These are phyloP conservation scores for Penicillium sp. DNA, from an alignment of 2,329 filamentous ascomycete genomes.

Conservation along the genomic window DNA sequence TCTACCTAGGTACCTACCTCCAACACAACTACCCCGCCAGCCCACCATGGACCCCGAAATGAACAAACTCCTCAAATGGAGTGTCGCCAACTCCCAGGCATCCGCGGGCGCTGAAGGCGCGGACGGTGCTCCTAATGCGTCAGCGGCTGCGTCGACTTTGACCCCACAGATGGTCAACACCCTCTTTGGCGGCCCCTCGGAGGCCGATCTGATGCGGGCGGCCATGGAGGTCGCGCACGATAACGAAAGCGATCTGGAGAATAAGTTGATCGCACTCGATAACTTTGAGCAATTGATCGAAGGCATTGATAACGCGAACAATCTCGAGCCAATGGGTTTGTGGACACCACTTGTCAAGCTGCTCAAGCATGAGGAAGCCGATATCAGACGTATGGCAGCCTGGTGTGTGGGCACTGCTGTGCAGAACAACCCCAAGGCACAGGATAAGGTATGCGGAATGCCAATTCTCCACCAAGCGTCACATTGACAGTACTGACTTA, in stretches of 20 bases:
- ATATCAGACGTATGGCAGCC: constrained; percentile 81
- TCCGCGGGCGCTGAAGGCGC: constrained; percentile 17
- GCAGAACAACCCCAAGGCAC: constrained; percentile 86
- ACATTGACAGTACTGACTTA: constrained; percentile 12
- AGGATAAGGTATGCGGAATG: constrained; percentile 61
- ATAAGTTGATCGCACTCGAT: constrained; percentile 83
- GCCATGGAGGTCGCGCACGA: constrained; percentile 75
- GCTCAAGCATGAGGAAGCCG: constrained; percentile 65
- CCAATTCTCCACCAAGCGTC: constrained; percentile 43
- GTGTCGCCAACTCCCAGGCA: constrained; percentile 60
- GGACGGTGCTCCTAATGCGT: constrained; percentile 37
- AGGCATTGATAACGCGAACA: constrained; percentile 94
- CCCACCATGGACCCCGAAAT: constrained; percentile 60
- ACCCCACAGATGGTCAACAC: constrained; percentile 69
- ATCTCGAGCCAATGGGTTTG: constrained; percentile 72
- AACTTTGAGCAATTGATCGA: constrained; percentile 94
- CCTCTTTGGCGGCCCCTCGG: constrained; percentile 79
- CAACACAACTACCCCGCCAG: constrained; percentile 9
- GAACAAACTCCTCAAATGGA: constrained; percentile 79
- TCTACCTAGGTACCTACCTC: neutral
- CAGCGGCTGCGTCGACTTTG: constrained; percentile 46
- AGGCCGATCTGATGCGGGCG: constrained; percentile 87
- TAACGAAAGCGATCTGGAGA: constrained; percentile 65
- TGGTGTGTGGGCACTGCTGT: constrained; percentile 94
- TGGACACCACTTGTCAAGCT: constrained; percentile 79